Percentiles rank a stretch among this genome's conserved stretches.
Evolutionary conservation across 225 moss, liverwort and hornwort species (phyloP).

Genomic region (Marchantia paleacea): DNA sequence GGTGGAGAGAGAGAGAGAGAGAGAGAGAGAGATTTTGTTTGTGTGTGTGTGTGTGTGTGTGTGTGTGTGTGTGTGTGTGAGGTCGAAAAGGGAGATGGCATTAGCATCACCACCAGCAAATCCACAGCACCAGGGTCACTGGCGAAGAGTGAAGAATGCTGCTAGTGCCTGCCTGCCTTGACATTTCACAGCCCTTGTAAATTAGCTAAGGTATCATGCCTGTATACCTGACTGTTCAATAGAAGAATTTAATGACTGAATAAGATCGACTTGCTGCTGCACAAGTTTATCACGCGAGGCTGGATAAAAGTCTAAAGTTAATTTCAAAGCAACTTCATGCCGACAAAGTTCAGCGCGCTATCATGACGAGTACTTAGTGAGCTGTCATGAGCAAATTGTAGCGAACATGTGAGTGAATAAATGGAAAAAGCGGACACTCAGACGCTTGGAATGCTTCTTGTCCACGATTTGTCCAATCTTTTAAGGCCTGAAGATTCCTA

Average conservation of each 20-base stretch:
- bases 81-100: background rate
- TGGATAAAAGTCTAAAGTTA: background rate
- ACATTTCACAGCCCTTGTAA: background rate
- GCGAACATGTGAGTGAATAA: conserved; percentile 2
- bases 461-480: background rate
- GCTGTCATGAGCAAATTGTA: conserved; percentile 1
- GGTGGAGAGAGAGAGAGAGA: background rate
- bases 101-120: background rate
- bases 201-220: background rate
- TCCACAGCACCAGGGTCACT: background rate
- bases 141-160: background rate
- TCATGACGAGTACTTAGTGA: background rate
- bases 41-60: background rate
- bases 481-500: too few species aligned
- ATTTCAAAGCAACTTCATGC: background rate
- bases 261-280: conserved; percentile 4
- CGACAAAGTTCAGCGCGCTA: background rate
- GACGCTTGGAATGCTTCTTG: background rate
- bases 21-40: background rate
- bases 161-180: background rate
- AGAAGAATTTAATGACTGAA: background rate
- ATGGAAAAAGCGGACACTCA: background rate
- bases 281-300: background rate
- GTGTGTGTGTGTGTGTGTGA: background rate
- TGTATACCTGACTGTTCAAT: conserved; percentile 1